Percentiles rank a stretch among this genome's conserved stretches.
phyloP scores from a whole-genome alignment of 176 grass and related monocot genomes.

The Triticum timopheevii region DNA sequence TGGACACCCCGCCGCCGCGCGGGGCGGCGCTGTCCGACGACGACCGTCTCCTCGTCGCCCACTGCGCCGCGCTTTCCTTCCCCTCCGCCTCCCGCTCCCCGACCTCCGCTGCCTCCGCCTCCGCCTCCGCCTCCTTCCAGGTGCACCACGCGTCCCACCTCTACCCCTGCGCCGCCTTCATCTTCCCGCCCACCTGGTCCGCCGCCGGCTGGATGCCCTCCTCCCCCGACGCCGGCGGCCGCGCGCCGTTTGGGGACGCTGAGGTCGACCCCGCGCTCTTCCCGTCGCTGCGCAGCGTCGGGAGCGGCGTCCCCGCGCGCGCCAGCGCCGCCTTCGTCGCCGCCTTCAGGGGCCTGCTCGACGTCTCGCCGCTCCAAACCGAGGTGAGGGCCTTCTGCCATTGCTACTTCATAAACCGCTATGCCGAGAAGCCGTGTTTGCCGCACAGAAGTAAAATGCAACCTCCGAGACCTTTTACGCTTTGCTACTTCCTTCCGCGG shows the following conservation, averaged over 20 bases:
- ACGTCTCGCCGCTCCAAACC: slow-evolving; percentile 43
- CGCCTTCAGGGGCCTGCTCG: slow-evolving; percentile 56
- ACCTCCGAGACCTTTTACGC: background rate
- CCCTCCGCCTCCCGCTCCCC: slow-evolving; percentile 14
- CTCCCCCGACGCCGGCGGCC: background rate
- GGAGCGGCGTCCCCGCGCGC: slow-evolving; percentile 55
- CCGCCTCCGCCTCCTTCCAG: slow-evolving; percentile 41
- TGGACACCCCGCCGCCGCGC: slow-evolving; percentile 24
- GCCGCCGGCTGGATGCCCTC: slow-evolving; percentile 53
- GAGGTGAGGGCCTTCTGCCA: slow-evolving; percentile 40
- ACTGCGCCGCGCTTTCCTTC: slow-evolving; percentile 43
- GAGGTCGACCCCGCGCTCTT: slow-evolving; percentile 73
- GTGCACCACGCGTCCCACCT: slow-evolving; percentile 54
- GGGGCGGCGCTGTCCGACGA: slow-evolving; percentile 43
- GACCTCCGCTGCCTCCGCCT: background rate
- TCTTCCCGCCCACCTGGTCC: slow-evolving; percentile 72
- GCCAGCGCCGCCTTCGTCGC: slow-evolving; percentile 68
- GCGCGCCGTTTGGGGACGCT: slow-evolving; percentile 59
- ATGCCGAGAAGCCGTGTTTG: background rate
- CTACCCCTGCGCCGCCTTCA: slow-evolving; percentile 63
- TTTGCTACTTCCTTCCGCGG: background rate
- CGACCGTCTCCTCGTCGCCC: slow-evolving; percentile 51
- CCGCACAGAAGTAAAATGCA: background rate
- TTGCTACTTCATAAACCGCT: background rate
- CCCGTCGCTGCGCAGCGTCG: slow-evolving; percentile 73